Base-by-base conservation (phyloP, 2,329 filamentous ascomycete species). In the Arthrobotrys conoides region DNA sequence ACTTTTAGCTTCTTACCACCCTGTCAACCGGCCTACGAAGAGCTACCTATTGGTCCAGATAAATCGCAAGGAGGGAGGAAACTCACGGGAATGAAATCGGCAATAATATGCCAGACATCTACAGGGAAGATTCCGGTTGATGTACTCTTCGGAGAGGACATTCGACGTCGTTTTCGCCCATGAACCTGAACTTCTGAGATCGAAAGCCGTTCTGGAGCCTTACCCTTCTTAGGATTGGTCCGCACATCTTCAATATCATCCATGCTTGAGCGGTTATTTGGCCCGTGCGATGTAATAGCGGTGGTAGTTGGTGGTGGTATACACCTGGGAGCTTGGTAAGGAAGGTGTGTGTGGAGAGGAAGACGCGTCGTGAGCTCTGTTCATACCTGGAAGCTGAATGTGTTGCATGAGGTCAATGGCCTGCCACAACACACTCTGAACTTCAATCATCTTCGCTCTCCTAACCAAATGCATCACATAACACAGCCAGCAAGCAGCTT, bases 61-160 rank as follows among this genome's bases (percentile, higher is more conserved):
- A 22, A n/a, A 20, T 27, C 5, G 38, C 8, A 53, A 20, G 2
- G 18, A 20, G 16, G 8, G 20, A 38, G 16, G n/a, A 5, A 38
- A 55, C 67, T 16, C 22, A 77, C 73, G 22, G 51, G 41, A 44
- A 71, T 49, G 22, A 30, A 77, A 53, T 67, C 63, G 33, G 66
- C 57, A 64, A 77, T 63, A 14, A 66, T 22, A n/a, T 71, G 51
- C 73, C 67, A 77, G 20, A 77, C 36, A 18, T 77, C 73, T 5
- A 77, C 22, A 14, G 73, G 73, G 30, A 77, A 66, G 4, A 57
- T 68, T 10, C 53, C 71, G 27, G 38, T 64, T 1, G 64, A 30
- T 24, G 38, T 46, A 16, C 59, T 27, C 5, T 12, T 53, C 27
- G 27, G 9, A 18, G 22, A 1, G 41, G 70, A 59, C 36, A 63